phyloP scores from a whole-genome alignment of 306 rosid species.

The Phaseolus lunatus region DNA sequence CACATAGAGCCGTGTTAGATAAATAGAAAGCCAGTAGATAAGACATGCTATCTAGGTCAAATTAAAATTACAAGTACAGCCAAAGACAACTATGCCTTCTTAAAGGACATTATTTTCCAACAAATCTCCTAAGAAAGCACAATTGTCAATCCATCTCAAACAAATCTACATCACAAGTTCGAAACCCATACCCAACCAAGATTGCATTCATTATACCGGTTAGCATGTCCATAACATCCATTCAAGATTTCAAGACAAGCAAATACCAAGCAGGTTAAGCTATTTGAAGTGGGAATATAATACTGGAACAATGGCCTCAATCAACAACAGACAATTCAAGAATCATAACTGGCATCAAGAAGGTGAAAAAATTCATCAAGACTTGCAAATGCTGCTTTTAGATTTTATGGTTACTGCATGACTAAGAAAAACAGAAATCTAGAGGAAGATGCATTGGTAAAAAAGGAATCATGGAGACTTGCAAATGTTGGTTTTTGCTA shows the following conservation, averaged over 20 bases:
- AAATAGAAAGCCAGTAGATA: background rate
- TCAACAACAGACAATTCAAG: background rate
- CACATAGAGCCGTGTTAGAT: conserved; percentile 42
- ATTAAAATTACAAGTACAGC: conserved; percentile 15
- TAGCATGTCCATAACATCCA: background rate
- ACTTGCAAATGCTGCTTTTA: too few species aligned
- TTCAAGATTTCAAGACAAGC: background rate
- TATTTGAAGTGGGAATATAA: conserved; percentile 6
- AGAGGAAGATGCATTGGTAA: too few species aligned
- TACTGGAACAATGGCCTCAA: background rate
- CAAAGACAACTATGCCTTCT: background rate
- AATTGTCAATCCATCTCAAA: conserved; percentile 4
- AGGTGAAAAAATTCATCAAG: background rate
- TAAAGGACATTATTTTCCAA: background rate
- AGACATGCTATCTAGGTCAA: background rate
- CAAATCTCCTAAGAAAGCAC: background rate
- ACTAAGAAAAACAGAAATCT: too few species aligned
- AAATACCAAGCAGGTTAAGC: background rate
- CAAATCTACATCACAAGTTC: background rate
- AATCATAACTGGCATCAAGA: background rate
- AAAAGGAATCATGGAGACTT: too few species aligned
- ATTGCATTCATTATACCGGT: background rate
- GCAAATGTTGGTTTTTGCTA: too few species aligned
- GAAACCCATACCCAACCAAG: background rate
- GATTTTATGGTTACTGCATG: too few species aligned